Percentiles rank a stretch among this genome's conserved stretches.
Evolutionary conservation across 352 stramenopile genomes (phyloP).

Genomic region (Pythium folliculosum): DNA sequence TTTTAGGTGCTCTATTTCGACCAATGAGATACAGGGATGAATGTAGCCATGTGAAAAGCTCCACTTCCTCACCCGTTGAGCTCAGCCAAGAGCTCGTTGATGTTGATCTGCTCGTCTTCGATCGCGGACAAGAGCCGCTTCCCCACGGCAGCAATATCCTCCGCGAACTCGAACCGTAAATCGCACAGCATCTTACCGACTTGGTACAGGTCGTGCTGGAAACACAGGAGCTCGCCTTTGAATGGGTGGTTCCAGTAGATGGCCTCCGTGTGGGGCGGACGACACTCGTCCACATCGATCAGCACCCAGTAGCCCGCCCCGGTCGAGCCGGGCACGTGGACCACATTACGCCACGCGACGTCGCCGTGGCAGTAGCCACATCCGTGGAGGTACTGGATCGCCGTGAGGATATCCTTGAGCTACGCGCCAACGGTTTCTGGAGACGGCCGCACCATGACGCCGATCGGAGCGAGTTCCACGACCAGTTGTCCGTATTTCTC

Average conservation of each 20-base stretch:
- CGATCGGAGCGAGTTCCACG: background rate
- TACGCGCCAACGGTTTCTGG: background rate
- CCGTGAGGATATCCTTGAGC: conserved; percentile 21
- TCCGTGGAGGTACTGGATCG: conserved; percentile 22
- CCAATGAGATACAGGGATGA: background rate
- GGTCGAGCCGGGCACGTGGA: conserved; percentile 4
- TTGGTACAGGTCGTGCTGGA: conserved; percentile 22
- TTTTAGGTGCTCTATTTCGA: background rate
- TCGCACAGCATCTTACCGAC: conserved; percentile 4
- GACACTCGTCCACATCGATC: background rate
- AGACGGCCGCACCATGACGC: background rate
- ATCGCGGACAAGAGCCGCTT: background rate
- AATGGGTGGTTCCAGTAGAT: conserved; percentile 16
- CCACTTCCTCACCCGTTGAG: too few relatives aligned
- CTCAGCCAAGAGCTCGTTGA: too few relatives aligned
- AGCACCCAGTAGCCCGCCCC: background rate
- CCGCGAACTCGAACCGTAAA: background rate
- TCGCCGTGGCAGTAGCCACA: conserved; percentile 28
- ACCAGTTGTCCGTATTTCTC: background rate
- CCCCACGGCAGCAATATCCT: background rate
- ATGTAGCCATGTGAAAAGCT: conserved; percentile 20
- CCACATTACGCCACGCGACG: conserved; percentile 30
- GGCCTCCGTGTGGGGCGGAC: background rate
- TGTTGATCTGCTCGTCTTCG: background rate
- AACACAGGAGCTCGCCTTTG: conserved; percentile 12